These are phyloP conservation scores for Emiliania huxleyi DNA, from an alignment of 78 protist genomes.

Conservation along the genomic window DNA sequence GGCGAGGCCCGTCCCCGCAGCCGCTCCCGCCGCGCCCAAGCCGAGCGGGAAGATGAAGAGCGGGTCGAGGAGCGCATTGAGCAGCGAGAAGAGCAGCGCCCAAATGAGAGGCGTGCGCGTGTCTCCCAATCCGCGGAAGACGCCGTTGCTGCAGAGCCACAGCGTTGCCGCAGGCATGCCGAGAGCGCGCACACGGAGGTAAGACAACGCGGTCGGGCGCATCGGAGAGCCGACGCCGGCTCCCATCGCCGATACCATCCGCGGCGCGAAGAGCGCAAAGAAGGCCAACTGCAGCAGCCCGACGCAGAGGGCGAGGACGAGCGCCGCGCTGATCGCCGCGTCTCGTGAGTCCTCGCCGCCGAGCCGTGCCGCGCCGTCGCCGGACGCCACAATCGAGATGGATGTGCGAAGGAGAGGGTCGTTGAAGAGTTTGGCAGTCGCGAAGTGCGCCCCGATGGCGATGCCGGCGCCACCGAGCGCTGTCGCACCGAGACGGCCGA, in stretches of 20 bases:
- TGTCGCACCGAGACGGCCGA: conserved; percentile 4
- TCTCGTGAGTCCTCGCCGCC: not conserved
- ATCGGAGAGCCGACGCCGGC: not conserved
- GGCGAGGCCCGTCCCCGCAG: not conserved
- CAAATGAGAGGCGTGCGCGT: conserved; percentile 12
- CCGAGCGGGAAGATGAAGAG: not conserved
- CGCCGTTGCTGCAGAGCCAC: conserved; percentile 19
- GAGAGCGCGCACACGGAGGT: conserved; percentile 2
- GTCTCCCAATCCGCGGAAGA: conserved; percentile 33
- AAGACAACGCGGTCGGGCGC: not conserved
- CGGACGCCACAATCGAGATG: conserved; percentile 8
- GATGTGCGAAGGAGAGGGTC: conserved; percentile 39
- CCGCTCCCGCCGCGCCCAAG: conserved; percentile 18
- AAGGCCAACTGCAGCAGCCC: not conserved
- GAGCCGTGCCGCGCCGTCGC: not conserved
- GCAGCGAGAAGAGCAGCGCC: not conserved
- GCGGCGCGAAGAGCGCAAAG: not conserved
- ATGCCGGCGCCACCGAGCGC: conserved; percentile 22
- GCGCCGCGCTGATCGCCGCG: not conserved
- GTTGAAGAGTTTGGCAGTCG: conserved; percentile 4
- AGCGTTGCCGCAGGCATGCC: conserved; percentile 26
- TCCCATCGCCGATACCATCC: not conserved
- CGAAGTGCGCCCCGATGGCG: conserved; percentile 7
- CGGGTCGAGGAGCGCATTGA: not conserved
- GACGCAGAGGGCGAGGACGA: not conserved